Evolutionary conservation across 495 filamentous ascomycete genomes (phyloP), one percentile per base, ranked within the genome.

Genomic region (Bathelium albidoporum): DNA sequence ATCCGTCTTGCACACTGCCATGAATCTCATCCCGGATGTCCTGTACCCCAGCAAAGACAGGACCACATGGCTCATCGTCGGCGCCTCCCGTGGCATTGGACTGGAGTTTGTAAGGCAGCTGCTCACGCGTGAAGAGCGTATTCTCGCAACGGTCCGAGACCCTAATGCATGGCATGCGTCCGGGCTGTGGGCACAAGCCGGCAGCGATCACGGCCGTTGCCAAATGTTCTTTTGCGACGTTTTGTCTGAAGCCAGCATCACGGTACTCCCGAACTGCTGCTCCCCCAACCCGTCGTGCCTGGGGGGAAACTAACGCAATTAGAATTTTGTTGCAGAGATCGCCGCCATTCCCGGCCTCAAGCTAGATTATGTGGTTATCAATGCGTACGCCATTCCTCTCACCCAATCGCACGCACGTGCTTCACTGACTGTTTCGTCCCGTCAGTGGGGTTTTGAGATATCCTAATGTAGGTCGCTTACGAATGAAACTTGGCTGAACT

Each of bases 1-100:
- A 28, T 61, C 5, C 55, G 32, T 2, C 60, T 20, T 32, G 41
- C 18, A 16, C 36, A 32, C 49, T 29, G 60, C 59, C 20, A 73
- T 72, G 68, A 73, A 70, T 60, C 68, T 63, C 44, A 73, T 72
- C n/a, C 67, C 68, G 11, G 65, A 70, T 61, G 61, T 65, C 18
- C 62, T 72, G 61, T 72, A 70, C 52, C 60, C 62, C 59, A 64
- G 69, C 59, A 34, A 69, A 58, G 68, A 72, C n/a, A 59, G 49
- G 39, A 74, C 66, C 49, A 80, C 79, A 10, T 83, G 81, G 79
- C 68, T 83, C 11, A 76, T 84, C n/a, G 73, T 84, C 14, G 82
- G 82, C 36, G 81, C 81, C 31, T 79, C 77, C 52, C 74, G 81
- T 69, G 82, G 82, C 62, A 85, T 85, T 63, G 82, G 82, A 39